These are phyloP conservation scores for Trametes gibbosa DNA, from an alignment of 768 basidiomycete genomes.

Conservation along the genomic window DNA sequence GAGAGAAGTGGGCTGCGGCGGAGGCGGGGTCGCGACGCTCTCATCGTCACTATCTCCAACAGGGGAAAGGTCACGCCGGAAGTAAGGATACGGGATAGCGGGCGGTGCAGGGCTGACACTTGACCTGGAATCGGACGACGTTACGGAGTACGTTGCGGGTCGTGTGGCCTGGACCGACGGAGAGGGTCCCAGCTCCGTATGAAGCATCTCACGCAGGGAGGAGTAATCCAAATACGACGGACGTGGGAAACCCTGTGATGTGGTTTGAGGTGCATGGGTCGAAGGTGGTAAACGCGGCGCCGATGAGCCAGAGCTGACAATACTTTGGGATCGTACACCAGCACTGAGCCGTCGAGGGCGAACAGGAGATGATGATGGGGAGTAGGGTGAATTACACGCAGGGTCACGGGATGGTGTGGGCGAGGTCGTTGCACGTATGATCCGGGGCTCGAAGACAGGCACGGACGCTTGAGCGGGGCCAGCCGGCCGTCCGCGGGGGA, in stretches of 20 bases:
- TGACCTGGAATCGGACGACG: conserved; percentile 11
- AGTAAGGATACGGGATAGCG: conserved; percentile 24
- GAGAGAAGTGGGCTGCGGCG: conserved; percentile 19
- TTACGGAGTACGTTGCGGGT: neutral
- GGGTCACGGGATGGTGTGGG: conserved; percentile 30
- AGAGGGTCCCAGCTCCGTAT: conserved; percentile 46
- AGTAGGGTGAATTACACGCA: conserved; percentile 18
- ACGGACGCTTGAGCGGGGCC: conserved; percentile 8
- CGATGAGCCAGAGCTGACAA: conserved; percentile 9
- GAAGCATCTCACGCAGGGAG: conserved; percentile 65
- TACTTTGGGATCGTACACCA: conserved; percentile 22
- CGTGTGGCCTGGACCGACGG: conserved; percentile 25
- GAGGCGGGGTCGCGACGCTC: conserved; percentile 46
- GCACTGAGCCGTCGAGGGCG: conserved; percentile 49
- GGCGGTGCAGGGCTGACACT: conserved; percentile 17
- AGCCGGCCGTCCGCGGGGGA: conserved; percentile 9
- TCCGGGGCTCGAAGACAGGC: conserved; percentile 46
- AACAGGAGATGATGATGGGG: conserved; percentile 41
- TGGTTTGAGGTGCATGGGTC: conserved; percentile 14
- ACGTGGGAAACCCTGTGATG: conserved; percentile 47
- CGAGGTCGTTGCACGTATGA: conserved; percentile 56
- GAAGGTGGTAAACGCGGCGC: conserved; percentile 4
- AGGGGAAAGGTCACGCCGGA: conserved; percentile 27
- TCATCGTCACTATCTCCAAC: conserved; percentile 68
- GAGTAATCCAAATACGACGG: conserved; percentile 79